Evolutionary conservation across 1,284 basidiomycete genomes (phyloP), one percentile per base, ranked within the genome.

Genomic region (Chondrostereum purpureum): DNA sequence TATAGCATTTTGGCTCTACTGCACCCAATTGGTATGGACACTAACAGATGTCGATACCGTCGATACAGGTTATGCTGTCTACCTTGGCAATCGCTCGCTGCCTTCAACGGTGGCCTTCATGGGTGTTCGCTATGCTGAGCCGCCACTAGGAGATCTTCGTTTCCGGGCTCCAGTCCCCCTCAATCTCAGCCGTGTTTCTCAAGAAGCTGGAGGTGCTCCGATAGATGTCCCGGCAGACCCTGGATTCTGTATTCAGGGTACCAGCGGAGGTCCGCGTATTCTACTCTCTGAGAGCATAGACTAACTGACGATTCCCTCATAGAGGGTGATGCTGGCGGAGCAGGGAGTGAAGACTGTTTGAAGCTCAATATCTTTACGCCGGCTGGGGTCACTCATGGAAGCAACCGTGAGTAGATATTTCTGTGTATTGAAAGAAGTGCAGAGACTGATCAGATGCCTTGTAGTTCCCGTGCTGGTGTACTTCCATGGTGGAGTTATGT

Each of bases 391-490:
- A 70, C 66, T 36, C 52, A 53, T 35, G 62, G 66, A 1, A 69
- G 68, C 39, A 69, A 72, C 33, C 55, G 70, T 71, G 45, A 47
- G 69, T 53, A 10, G n/a, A 42, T 43, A 38, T 17, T 16, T 14
- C 20, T n/a, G 27, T 31, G 8, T 31, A 8, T n/a, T n/a, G 31
- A 13, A 6, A 18, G 19, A 23, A 55, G 53, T 4, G 50, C 57
- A n/a, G 18, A 55, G 53, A 43, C 47, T 31, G 39, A 50, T n/a
- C 12, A 40, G 3, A 36, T 37, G 17, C n/a, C 22, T 11, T 24
- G 8, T 36, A 77, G 75, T 80, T 13, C 81, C 80, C 1, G 81
- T 84, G 2, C 60, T 87, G 20, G 72, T 80, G 3, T 85, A 81
- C 55, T 78, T 82, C 24, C 80, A 85, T 51, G 82, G 81, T 11